phyloP scores from a whole-genome alignment of 768 basidiomycete species.

The Mycena maculata region DNA sequence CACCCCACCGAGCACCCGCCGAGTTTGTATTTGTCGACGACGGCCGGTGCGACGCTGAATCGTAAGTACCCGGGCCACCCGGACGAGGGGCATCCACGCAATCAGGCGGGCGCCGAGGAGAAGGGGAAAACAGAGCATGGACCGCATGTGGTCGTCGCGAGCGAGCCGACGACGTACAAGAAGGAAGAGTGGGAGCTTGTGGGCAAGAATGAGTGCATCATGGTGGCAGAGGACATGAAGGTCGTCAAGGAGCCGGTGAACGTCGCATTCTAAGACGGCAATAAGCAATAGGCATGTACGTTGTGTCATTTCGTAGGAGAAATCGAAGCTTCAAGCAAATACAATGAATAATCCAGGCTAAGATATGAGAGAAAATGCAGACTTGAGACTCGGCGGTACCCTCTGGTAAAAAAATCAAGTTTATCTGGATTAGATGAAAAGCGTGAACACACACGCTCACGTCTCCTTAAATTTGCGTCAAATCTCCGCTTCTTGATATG shows the following conservation, averaged over 20 bases:
- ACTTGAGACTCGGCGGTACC: too few species aligned
- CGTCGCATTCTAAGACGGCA: neutral
- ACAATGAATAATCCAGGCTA: too few species aligned
- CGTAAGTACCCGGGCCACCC: conserved; percentile 19
- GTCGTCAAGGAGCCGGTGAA: conserved; percentile 3
- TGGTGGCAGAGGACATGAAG: conserved; percentile 17
- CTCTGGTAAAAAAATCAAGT: too few species aligned
- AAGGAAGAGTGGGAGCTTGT: conserved; percentile 12
- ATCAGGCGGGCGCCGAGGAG: neutral
- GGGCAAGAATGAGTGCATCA: conserved; percentile 19
- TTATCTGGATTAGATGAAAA: too few species aligned
- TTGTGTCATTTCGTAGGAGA: too few species aligned
- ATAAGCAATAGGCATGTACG: too few species aligned
- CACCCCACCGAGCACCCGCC: conserved; percentile 18
- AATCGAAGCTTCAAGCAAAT: too few species aligned
- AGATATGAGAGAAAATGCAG: too few species aligned
- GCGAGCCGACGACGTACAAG: conserved; percentile 14
- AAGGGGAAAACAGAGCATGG: neutral
- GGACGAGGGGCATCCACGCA: conserved; percentile 3
- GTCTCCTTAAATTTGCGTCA: too few species aligned
- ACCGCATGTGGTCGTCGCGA: conserved; percentile 9
- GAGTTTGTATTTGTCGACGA: conserved; percentile 12
- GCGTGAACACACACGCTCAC: too few species aligned
- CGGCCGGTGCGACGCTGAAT: conserved; percentile 18
- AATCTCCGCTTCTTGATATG: too few species aligned